phyloP scores from a whole-genome alignment of 345 rosid genomes.

The Aquilaria sinensis region DNA sequence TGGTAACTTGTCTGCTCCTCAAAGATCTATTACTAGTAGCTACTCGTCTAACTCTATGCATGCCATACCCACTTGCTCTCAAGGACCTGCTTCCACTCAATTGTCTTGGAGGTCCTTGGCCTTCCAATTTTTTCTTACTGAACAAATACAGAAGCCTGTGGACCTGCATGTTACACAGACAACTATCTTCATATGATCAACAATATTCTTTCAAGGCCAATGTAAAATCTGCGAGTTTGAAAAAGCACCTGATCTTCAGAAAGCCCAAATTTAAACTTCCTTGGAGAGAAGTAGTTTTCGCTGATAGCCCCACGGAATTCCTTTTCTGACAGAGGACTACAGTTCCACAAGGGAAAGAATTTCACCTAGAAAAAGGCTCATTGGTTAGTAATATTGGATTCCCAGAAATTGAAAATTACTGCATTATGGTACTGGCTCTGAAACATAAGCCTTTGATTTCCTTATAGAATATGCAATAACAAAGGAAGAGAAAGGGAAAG shows the following conservation, averaged over 20 bases:
- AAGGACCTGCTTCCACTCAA: slow-evolving; percentile 7
- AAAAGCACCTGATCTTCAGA: slow-evolving; percentile 53
- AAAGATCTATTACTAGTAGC: slow-evolving; percentile 12
- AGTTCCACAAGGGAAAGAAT: slow-evolving; percentile 40
- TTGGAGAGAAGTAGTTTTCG: slow-evolving; percentile 47
- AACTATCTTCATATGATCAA: background rate
- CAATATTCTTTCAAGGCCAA: background rate
- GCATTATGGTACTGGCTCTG: too few species aligned
- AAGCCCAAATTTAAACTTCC: slow-evolving; percentile 74
- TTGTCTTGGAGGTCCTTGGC: slow-evolving; percentile 10
- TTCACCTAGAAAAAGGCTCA: slow-evolving; percentile 33
- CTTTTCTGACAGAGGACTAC: slow-evolving; percentile 50
- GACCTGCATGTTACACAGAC: slow-evolving; percentile 28
- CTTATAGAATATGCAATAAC: background rate
- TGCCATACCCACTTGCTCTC: slow-evolving; percentile 12
- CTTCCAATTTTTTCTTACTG: slow-evolving; percentile 28
- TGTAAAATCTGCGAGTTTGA: background rate
- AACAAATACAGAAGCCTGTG: slow-evolving; percentile 35
- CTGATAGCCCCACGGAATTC: slow-evolving; percentile 52
- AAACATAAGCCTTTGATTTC: too few species aligned
- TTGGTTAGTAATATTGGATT: too few species aligned
- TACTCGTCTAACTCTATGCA: slow-evolving; percentile 15
- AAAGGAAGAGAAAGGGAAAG: background rate
- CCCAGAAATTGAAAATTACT: background rate
- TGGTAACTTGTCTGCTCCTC: slow-evolving; percentile 1